Conservation (phyloP, 768 basidiomycete genomes). For the Pleurotus ostreatus region DNA sequence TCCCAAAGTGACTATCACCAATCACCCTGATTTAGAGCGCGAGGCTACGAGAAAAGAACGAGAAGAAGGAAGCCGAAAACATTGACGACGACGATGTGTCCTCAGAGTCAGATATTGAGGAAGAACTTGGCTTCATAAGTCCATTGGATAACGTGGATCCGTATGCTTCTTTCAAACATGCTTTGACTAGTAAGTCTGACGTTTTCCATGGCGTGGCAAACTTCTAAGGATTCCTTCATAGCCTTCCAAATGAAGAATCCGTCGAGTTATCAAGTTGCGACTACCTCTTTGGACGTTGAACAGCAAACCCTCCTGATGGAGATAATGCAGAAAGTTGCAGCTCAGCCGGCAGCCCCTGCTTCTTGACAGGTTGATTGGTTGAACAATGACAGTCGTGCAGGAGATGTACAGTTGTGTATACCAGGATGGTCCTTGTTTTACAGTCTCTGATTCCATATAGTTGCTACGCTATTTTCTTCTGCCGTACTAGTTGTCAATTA, state of each 20-base stretch:
- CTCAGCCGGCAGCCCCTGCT: conserved; percentile 14
- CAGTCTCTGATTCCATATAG: no score
- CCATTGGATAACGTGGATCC: conserved; percentile 77
- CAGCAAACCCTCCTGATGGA: conserved; percentile 84
- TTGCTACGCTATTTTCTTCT: no score
- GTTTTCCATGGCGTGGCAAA: conserved; percentile 2
- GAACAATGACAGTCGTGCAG: not conserved
- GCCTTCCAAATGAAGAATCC: conserved; percentile 76
- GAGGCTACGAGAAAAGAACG: conserved; percentile 63
- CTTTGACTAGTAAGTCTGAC: conserved; percentile 59
- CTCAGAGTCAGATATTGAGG: conserved; percentile 53
- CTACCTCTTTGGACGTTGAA: conserved; percentile 67
- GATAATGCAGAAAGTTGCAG: conserved; percentile 71
- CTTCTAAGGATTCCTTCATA: conserved; percentile 21
- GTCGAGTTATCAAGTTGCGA: conserved; percentile 65
- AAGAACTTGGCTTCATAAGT: conserved; percentile 85
- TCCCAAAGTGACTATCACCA: not conserved
- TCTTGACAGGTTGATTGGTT: conserved; percentile 9
- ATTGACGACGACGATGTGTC: conserved; percentile 30
- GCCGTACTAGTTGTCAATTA: no score
- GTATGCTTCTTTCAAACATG: conserved; percentile 74
- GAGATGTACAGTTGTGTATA: no score
- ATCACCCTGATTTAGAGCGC: conserved; percentile 45
- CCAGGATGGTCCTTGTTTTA: no score
- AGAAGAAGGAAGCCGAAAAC: conserved; percentile 51